Evolutionary conservation across 345 rosid genomes (phyloP).

Genomic region (Brassica nigra): DNA sequence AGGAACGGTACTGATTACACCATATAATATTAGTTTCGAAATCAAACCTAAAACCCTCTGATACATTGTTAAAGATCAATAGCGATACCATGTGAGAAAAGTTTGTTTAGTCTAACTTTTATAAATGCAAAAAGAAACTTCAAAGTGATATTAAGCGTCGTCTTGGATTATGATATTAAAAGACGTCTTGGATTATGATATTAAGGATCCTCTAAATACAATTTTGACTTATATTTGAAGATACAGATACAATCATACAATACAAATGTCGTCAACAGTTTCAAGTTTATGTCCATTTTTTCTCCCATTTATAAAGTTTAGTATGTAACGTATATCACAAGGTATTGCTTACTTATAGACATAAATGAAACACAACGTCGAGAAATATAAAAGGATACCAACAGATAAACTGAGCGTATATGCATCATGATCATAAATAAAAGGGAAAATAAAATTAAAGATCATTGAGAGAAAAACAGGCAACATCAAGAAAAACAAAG

Average conservation of each 20-base stretch:
- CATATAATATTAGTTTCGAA: too few relatives aligned
- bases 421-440: constrained; percentile 30
- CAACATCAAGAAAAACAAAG: constrained; percentile 12
- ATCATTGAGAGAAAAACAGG: constrained; percentile 1
- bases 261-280: background rate
- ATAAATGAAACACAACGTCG: constrained; percentile 19
- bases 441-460: constrained; percentile 12
- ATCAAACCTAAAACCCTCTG: too few relatives aligned
- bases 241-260: background rate
- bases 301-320: background rate
- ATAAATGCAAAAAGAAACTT: background rate
- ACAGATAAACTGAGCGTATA: constrained; percentile 27
- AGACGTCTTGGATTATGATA: background rate
- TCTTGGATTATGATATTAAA: background rate
- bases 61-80: too few relatives aligned
- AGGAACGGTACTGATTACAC: too few relatives aligned
- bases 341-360: constrained; percentile 22
- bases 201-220: background rate
- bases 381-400: constrained; percentile 29
- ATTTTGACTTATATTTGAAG: background rate
- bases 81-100: background rate
- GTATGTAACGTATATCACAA: background rate
- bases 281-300: background rate
- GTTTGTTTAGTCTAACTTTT: background rate
- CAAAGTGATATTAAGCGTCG: background rate